Conservation (phyloP, 2,329 filamentous ascomycete genomes). For the Cyphellophora attinorum region DNA sequence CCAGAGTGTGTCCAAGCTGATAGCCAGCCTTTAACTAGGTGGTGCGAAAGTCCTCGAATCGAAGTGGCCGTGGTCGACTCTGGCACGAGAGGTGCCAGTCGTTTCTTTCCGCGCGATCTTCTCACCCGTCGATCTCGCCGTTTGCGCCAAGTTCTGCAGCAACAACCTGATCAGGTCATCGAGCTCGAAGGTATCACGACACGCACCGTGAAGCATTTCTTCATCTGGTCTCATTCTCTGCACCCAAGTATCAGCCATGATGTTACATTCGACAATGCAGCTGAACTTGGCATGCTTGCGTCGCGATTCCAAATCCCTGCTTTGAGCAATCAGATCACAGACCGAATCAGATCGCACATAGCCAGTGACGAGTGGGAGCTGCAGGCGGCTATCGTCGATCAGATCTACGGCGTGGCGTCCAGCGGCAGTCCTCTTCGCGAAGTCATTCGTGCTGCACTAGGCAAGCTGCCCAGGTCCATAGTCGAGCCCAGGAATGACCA, state of each 20-base stretch:
- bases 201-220: no score
- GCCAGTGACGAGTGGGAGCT: slow-evolving; percentile 11
- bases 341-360: slow-evolving; percentile 9
- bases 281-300: slow-evolving; percentile 11
- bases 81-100: no score
- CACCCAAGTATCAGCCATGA: slow-evolving; percentile 7
- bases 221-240: slow-evolving; percentile 9
- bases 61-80: no score
- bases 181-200: no score
- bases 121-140: no score
- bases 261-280: slow-evolving; percentile 7
- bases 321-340: slow-evolving; percentile 14
- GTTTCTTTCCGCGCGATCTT: no score
- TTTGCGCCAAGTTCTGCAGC: no score
- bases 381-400: slow-evolving; percentile 8
- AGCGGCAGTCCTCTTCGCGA: slow-evolving; percentile 9
- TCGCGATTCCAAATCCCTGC: slow-evolving; percentile 11
- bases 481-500: slow-evolving; percentile 2
- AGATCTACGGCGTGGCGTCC: slow-evolving; percentile 10
- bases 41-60: no score
- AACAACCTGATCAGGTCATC: no score
- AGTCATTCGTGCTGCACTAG: slow-evolving; percentile 12
- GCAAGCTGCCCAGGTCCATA: slow-evolving; percentile 5
- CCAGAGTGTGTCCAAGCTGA: no score
- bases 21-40: no score